phyloP scores from a whole-genome alignment of 1,139 yeast genomes.

The Suhomyces taliae region DNA sequence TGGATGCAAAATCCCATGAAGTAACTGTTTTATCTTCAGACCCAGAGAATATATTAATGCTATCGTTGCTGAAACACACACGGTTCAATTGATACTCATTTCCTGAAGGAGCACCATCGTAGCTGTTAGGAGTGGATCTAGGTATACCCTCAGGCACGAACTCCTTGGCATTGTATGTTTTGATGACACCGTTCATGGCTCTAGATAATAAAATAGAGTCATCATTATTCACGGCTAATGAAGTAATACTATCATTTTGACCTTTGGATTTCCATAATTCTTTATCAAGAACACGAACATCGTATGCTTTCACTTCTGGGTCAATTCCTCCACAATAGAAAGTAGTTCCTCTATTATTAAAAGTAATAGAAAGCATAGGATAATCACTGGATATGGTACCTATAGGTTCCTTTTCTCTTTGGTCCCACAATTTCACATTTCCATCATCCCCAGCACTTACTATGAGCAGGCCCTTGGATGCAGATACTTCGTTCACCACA shows the following conservation, averaged over 20 bases:
- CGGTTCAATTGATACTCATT: slow-evolving; percentile 54
- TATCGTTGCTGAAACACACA: slow-evolving; percentile 43
- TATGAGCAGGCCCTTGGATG: slow-evolving; percentile 30
- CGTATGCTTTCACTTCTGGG: slow-evolving; percentile 59
- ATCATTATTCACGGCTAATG: slow-evolving; percentile 50
- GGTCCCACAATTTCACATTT: slow-evolving; percentile 60
- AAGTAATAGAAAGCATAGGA: slow-evolving; percentile 59
- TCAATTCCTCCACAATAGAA: slow-evolving; percentile 69
- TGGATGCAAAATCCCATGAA: slow-evolving; percentile 60
- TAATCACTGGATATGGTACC: slow-evolving; percentile 43
- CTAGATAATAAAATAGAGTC: slow-evolving; percentile 54
- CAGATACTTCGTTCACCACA: slow-evolving; percentile 56
- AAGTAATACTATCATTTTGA: slow-evolving; percentile 51
- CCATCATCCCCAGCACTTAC: slow-evolving; percentile 72
- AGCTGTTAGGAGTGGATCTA: slow-evolving; percentile 45
- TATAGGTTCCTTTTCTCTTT: slow-evolving; percentile 41
- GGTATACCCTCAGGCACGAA: slow-evolving; percentile 37
- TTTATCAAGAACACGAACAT: slow-evolving; percentile 39
- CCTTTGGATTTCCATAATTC: slow-evolving; percentile 49
- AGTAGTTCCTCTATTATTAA: slow-evolving; percentile 35
- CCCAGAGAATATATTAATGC: slow-evolving; percentile 52
- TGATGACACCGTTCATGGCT: slow-evolving; percentile 57
- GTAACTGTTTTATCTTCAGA: slow-evolving; percentile 61
- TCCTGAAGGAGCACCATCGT: slow-evolving; percentile 62
- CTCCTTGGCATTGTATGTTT: slow-evolving; percentile 55